Conservation (phyloP, 495 filamentous ascomycete species). For the Podospora australis region DNA sequence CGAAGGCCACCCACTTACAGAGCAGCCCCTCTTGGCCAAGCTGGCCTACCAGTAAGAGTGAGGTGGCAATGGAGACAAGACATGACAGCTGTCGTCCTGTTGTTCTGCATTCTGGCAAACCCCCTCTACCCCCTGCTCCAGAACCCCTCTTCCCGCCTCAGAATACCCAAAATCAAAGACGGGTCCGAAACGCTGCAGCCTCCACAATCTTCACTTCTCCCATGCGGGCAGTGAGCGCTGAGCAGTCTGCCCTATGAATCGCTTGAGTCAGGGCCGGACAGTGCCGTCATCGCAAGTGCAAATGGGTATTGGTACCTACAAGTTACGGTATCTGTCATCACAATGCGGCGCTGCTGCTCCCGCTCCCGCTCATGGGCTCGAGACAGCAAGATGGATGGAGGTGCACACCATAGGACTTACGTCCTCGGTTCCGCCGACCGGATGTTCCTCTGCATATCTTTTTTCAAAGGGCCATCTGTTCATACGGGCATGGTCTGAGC, state of each 20-base stretch:
- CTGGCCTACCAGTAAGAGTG: not conserved
- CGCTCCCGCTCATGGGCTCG: not conserved
- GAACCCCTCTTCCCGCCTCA: not conserved
- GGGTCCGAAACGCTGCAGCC: constrained; percentile 1
- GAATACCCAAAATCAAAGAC: no score
- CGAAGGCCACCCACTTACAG: no score
- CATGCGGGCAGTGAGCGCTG: no score
- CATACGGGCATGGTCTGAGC: no score
- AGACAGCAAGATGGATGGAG: not conserved
- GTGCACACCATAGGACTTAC: not conserved
- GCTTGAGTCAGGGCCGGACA: constrained; percentile 19
- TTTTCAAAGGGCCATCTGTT: no score
- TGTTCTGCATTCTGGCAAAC: not conserved
- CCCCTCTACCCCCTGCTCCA: not conserved
- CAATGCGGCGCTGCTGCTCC: constrained; percentile 11
- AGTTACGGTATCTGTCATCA: constrained; percentile 7
- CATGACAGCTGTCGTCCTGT: constrained; percentile 1
- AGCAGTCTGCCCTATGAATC: not conserved
- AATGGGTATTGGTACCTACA: not conserved
- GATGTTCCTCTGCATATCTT: constrained; percentile 8
- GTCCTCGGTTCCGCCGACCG: constrained; percentile 20
- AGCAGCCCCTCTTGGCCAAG: not conserved
- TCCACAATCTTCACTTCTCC: constrained; percentile 3
- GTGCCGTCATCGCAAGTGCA: constrained; percentile 21
- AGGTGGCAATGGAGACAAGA: constrained; percentile 4